Conservation (phyloP, 768 basidiomycete species). For the Phlebiopsis flavidoalba region DNA sequence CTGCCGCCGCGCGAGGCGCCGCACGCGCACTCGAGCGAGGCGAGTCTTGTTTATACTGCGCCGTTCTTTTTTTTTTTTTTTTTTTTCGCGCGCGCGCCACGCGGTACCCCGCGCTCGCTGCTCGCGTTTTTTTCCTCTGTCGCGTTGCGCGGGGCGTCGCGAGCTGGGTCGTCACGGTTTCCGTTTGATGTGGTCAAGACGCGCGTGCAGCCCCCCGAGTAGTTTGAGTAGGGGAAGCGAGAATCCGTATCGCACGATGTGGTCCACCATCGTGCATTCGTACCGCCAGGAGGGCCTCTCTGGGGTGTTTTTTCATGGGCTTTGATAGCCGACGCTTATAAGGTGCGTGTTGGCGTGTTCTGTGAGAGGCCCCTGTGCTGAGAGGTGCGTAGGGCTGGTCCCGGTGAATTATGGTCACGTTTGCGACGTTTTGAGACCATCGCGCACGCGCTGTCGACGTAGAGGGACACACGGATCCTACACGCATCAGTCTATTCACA, state of each 20-base stretch:
- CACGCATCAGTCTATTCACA: too few species aligned
- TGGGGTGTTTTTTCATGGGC: conserved; percentile 75
- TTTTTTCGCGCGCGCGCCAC: conserved; percentile 24
- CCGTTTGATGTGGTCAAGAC: conserved; percentile 91
- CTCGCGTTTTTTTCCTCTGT: too few species aligned
- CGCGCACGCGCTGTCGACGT: conserved; percentile 27
- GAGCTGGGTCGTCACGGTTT: conserved; percentile 80
- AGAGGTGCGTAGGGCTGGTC: conserved; percentile 49
- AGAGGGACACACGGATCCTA: too few species aligned
- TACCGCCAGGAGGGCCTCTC: conserved; percentile 61
- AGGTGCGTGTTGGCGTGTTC: conserved; percentile 40
- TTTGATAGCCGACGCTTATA: conserved; percentile 72
- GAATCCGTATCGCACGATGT: conserved; percentile 56
- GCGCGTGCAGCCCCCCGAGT: conserved; percentile 76
- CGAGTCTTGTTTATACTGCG: too few species aligned
- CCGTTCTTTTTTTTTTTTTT: too few species aligned
- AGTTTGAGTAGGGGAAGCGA: conserved; percentile 9
- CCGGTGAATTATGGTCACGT: conserved; percentile 86
- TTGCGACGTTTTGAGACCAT: conserved; percentile 67
- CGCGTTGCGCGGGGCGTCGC: conserved; percentile 69
- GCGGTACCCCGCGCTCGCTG: conserved; percentile 58
- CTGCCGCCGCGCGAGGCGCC: background rate
- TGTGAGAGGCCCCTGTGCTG: background rate
- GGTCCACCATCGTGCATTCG: conserved; percentile 53
- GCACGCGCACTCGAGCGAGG: conserved; percentile 16